These are phyloP conservation scores for Saccharomyces hybrid DNA, from an alignment of 1,139 yeast genomes.

Conservation along the genomic window DNA sequence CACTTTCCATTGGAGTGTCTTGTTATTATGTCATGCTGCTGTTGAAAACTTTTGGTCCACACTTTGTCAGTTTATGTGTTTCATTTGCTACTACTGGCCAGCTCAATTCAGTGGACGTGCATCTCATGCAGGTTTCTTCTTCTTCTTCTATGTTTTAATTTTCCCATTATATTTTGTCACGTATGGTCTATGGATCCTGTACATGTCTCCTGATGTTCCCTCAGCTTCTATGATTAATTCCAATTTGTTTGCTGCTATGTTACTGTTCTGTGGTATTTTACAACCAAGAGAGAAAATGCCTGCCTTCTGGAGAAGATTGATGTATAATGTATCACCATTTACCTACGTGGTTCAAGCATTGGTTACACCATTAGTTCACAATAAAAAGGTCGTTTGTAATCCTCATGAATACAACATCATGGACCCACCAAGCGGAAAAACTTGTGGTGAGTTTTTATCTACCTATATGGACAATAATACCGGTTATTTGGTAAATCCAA, in stretches of 20 bases:
- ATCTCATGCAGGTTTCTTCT: slow-evolving; percentile 39
- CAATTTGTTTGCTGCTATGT: slow-evolving; percentile 38
- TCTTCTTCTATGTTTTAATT: slow-evolving; percentile 37
- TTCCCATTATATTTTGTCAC: slow-evolving; percentile 41
- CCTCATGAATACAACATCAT: slow-evolving; percentile 40
- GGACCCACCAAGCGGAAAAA: slow-evolving; percentile 44
- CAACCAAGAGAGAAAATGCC: slow-evolving; percentile 43
- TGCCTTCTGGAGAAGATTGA: slow-evolving; percentile 47
- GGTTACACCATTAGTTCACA: slow-evolving; percentile 40
- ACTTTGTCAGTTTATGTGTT: slow-evolving; percentile 37
- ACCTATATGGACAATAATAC: slow-evolving; percentile 34
- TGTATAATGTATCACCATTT: slow-evolving; percentile 49
- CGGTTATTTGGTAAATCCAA: slow-evolving; percentile 40
- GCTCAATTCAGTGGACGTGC: slow-evolving; percentile 36
- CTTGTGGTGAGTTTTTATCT: slow-evolving; percentile 39
- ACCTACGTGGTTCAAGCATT: slow-evolving; percentile 47
- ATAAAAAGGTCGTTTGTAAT: slow-evolving; percentile 39
- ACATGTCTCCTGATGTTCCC: slow-evolving; percentile 43
- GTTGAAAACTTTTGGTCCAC: slow-evolving; percentile 42
- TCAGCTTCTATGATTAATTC: slow-evolving; percentile 43
- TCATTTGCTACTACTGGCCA: slow-evolving; percentile 39
- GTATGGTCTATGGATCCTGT: slow-evolving; percentile 46
- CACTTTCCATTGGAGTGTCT: slow-evolving; percentile 52
- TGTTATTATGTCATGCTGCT: slow-evolving; percentile 36
- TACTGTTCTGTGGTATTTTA: slow-evolving; percentile 55